Evolutionary conservation across 1,284 basidiomycete species (phyloP).

Genomic region (Irpex rosettiformis): DNA sequence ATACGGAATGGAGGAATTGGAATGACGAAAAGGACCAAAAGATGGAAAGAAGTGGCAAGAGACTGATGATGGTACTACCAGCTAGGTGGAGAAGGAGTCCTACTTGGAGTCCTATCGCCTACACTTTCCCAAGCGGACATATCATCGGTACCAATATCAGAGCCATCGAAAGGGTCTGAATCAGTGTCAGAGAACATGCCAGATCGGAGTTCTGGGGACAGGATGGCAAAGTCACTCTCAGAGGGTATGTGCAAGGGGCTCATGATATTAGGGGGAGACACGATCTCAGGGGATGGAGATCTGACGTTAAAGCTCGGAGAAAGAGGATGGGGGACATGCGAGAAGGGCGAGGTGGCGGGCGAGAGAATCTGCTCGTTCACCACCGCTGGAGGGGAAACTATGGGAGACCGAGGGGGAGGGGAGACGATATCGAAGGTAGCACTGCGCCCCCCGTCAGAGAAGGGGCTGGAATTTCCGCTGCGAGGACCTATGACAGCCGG

Average conservation of each 20-base stretch:
- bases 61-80: background rate
- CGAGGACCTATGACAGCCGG: conserved; percentile 22
- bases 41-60: background rate
- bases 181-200: conserved; percentile 26
- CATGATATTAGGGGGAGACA: conserved; percentile 3
- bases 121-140: conserved; percentile 26
- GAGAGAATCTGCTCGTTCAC: conserved; percentile 13
- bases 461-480: conserved; percentile 9
- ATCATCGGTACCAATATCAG: conserved; percentile 20
- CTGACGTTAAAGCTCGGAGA: conserved; percentile 17
- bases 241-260: conserved; percentile 18
- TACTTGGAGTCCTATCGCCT: conserved; percentile 20
- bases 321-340: conserved; percentile 10
- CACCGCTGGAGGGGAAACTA: conserved; percentile 26
- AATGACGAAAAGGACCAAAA: background rate
- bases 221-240: conserved; percentile 20
- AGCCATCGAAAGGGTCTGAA: conserved; percentile 22
- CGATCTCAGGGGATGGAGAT: conserved; percentile 8
- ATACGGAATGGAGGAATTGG: background rate
- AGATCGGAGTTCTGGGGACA: conserved; percentile 25
- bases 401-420: conserved; percentile 15
- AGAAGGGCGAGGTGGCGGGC: conserved; percentile 6
- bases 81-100: conserved; percentile 9
- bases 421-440: conserved; percentile 14
- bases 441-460: conserved; percentile 8